These are phyloP conservation scores for Nepenthes mirabilis DNA, from an alignment of 148 eudicot species.

Conservation along the genomic window DNA sequence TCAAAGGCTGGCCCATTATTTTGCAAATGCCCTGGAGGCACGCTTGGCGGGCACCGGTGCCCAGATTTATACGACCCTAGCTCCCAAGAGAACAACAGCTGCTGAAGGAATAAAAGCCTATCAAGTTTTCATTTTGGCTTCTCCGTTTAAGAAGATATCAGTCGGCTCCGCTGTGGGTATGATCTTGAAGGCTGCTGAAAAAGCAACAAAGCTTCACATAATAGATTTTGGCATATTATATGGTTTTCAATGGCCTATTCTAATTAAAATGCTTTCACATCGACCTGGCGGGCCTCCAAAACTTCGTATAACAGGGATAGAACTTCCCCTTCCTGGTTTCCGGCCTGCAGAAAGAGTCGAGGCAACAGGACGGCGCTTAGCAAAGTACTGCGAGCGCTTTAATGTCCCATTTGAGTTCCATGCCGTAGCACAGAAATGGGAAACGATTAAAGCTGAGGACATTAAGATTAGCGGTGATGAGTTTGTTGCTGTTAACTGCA, in stretches of 20 bases:
- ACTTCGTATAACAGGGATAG: conserved; percentile 18
- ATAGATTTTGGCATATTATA: conserved; percentile 21
- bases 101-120: conserved; percentile 11
- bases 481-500: conserved; percentile 6
- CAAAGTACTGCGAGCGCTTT: conserved; percentile 20
- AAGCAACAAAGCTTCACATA: conserved; percentile 14
- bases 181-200: conserved; percentile 17
- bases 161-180: conserved; percentile 12
- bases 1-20: conserved; percentile 18
- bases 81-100: conserved; percentile 2
- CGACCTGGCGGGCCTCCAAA: conserved; percentile 13
- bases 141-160: conserved; percentile 12
- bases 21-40: conserved; percentile 23
- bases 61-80: conserved; percentile 7
- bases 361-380: conserved; percentile 20
- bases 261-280: conserved; percentile 15
- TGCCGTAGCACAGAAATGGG: conserved; percentile 18
- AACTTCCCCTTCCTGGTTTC: conserved; percentile 16
- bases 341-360: conserved; percentile 18
- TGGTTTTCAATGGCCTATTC: conserved; percentile 27
- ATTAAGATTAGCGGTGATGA: conserved; percentile 14
- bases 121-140: conserved; percentile 12
- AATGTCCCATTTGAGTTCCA: conserved; percentile 19
- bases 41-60: conserved; percentile 21
- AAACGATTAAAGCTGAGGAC: conserved; percentile 9